Base-by-base conservation (phyloP, 768 basidiomycete species). In the Lentinula boryana region DNA sequence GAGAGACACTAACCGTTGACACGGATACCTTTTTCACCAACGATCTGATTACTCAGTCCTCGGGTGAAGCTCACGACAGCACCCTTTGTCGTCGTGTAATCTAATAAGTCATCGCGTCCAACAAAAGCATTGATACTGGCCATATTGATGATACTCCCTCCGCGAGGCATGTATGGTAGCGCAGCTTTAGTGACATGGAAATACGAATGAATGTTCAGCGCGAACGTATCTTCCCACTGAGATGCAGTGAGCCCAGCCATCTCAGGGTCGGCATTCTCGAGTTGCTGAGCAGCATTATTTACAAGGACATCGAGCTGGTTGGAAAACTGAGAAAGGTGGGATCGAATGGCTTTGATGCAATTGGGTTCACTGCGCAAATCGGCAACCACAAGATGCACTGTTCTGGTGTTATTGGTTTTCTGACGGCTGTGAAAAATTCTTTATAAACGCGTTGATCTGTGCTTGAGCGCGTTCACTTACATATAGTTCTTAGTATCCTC, bases 11-110 rank as follows among this genome's bases (percentile, higher is more conserved):
- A 57, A 72, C 74, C 69, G 62, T 80, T 80, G 51, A 80, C 78
- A 23, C 82, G 70, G 61, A 83, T 78, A 6, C 74, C 76, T 67
- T 77, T 80, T 62, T 77, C 74, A 58, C 77, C 76, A 44, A 82
- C 76, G 41, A 83, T 72, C 67, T 83, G 80, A 67, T 82, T 83
- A 55, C 74, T 76, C 58, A 83, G 68, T 0, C 75, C 78, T 31
- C 82, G 69, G 54, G 77, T 76, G 68, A 82, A 80, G 13, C 67
- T 74, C 55, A 82, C 72, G 61, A 83, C 79, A 8, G 81, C 78
- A 9, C 83, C 82, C 67, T 84, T 84, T 31, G 82, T 82, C 7
- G 80, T 68, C 15, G 81, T 82, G 69, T 82, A 84, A 69, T 84
- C 82, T 41, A 83, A 66, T 23, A 84, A 71, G 62, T 79, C 74